Base-by-base conservation (phyloP, 1,284 basidiomycete genomes). In the Rhodotorula sp. region DNA sequence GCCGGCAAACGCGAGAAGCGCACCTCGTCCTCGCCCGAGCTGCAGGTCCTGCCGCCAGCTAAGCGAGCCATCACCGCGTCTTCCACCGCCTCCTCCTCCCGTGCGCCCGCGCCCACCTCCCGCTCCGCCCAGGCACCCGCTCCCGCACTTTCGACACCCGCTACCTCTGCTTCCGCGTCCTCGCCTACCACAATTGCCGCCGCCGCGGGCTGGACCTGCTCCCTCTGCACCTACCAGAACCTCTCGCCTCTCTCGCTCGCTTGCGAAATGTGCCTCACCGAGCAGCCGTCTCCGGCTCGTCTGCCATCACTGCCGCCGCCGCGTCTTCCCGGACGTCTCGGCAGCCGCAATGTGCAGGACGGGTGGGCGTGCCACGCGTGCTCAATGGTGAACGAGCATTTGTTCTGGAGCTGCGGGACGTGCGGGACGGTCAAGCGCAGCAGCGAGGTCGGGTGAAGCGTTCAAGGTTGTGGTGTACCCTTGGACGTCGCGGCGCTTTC, bases 181-280 rank as follows among this genome's bases (percentile, higher is more conserved):
- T 5, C 34, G 34, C 34, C 34, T 3, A 34, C 41, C 55, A 50
- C 21, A 23, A 17, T 17, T 21, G 19, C 19, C 17, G 48, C 48
- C 48, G 7, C 48, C 7, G 45, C 27, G 45, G 82, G 84, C 66
- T 93, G 91, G 92, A 71, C 85, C 3, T 93, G 92, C 79, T 80
- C 83, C 2, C 81, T 81, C 17, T 94, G 92, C 81, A 93, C 92
- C 4, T 84, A 91, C 41, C 71, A 88, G 57, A 93, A 94, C 78
- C 74, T 80, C 23, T 70, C 65, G 1, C 70, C 82, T 1, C 76
- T 82, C 55, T 80, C 83, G 3, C 78, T 86, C 53, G 83, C 86
- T 52, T 93, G 91, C 78, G 86, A 86, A 8, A 88, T 87, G 5
- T 93, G 92, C 78, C 77, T 82, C 19, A 80, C 85, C 3, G 80